Evolutionary conservation across 2,329 filamentous ascomycete genomes (phyloP).

Genomic region (Hypomyces rosellus): DNA sequence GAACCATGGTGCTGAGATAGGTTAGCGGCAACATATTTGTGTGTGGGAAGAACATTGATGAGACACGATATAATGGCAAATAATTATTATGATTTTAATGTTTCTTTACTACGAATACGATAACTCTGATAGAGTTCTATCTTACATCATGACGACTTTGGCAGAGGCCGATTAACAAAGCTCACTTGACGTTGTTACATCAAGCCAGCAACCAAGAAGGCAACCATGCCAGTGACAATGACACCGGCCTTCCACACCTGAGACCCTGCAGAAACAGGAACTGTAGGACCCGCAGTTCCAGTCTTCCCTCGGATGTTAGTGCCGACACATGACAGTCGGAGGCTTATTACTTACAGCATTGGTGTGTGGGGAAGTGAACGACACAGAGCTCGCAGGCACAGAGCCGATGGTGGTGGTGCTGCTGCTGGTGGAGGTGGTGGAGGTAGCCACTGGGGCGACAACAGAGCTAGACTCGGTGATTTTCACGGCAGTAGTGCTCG

Average conservation of each 20-base stretch:
- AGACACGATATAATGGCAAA: not conserved
- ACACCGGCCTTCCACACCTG: slow-evolving; percentile 1
- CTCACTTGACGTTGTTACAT: slow-evolving; percentile 9
- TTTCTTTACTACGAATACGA: not conserved
- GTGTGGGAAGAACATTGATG: not conserved
- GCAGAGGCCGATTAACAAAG: not conserved
- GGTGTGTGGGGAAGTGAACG: slow-evolving; percentile 2
- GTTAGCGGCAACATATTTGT: not conserved
- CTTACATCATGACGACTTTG: not conserved
- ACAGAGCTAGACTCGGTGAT: not conserved
- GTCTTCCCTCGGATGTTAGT: not conserved
- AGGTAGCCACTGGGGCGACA: not conserved
- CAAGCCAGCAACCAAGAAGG: slow-evolving; percentile 11
- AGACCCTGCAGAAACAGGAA: slow-evolving; percentile 10
- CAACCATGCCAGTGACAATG: slow-evolving; percentile 11
- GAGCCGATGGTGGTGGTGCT: too few relatives aligned
- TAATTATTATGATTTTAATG: not conserved
- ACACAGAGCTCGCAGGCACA: slow-evolving; percentile 1
- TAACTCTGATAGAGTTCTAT: not conserved
- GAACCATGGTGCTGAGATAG: slow-evolving; percentile 35
- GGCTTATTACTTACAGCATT: not conserved
- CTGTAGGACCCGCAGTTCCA: not conserved
- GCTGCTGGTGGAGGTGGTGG: slow-evolving; percentile 1
- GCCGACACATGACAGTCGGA: not conserved
- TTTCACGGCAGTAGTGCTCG: slow-evolving; percentile 8